phyloP scores from a whole-genome alignment of 2,329 filamentous ascomycete species.

The Massarina eburnea region DNA sequence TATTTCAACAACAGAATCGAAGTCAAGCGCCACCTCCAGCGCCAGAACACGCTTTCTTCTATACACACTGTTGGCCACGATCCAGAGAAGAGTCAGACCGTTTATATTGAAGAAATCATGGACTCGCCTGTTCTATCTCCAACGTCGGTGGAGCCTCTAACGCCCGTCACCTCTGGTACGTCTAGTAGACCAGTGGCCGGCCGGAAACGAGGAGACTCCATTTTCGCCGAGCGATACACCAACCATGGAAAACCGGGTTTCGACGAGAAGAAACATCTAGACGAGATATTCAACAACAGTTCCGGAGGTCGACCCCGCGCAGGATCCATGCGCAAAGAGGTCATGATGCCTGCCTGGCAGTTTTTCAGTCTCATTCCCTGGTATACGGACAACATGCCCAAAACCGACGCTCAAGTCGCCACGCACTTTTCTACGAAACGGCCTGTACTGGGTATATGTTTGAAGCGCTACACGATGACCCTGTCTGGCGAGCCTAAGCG shows the following conservation, averaged over 20 bases:
- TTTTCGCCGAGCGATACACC: slow-evolving; percentile 50
- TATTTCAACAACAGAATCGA: slow-evolving; percentile 96
- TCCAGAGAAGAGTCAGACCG: slow-evolving; percentile 37
- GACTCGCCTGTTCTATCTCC: slow-evolving; percentile 41
- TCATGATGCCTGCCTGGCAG: slow-evolving; percentile 95
- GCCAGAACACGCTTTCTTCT: slow-evolving; percentile 60
- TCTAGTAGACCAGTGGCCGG: slow-evolving; percentile 31
- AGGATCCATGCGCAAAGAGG: slow-evolving; percentile 66
- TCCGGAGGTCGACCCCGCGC: slow-evolving; percentile 36
- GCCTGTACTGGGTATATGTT: slow-evolving; percentile 86
- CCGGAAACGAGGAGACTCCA: slow-evolving; percentile 50
- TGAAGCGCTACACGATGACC: slow-evolving; percentile 85
- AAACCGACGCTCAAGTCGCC: slow-evolving; percentile 77
- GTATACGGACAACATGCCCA: slow-evolving; percentile 71
- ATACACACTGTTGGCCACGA: slow-evolving; percentile 38
- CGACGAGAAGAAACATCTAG: slow-evolving; percentile 52
- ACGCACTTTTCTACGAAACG: slow-evolving; percentile 79
- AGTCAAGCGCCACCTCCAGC: slow-evolving; percentile 73
- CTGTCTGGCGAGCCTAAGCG: slow-evolving; percentile 68
- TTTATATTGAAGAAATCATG: slow-evolving; percentile 50
- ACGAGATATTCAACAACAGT: slow-evolving; percentile 41
- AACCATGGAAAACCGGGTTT: slow-evolving; percentile 36
- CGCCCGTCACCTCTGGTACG: slow-evolving; percentile 14
- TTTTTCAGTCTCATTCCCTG: slow-evolving; percentile 96
- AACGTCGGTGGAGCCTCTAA: slow-evolving; percentile 24